Conservation (phyloP, 345 rosid species). For the Camelina hispida region DNA sequence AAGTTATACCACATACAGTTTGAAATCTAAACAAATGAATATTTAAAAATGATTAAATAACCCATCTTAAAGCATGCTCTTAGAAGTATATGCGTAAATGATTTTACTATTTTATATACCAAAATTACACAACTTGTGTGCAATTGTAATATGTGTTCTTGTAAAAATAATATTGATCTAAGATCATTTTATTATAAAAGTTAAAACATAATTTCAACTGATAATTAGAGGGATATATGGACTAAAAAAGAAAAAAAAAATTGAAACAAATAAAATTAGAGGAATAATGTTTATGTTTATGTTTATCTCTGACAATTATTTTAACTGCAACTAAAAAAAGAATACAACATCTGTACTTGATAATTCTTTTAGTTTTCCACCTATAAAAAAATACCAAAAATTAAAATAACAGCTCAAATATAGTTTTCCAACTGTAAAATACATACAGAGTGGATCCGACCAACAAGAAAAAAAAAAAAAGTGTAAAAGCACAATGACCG, state of each 20-base stretch:
- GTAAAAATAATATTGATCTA: background rate
- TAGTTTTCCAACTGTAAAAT: slow-evolving; percentile 10
- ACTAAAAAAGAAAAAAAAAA: background rate
- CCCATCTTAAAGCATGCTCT: background rate
- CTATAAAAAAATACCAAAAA: background rate
- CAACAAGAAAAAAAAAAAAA: slow-evolving; percentile 12
- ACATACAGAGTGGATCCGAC: slow-evolving; percentile 38
- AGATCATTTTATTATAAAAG: background rate
- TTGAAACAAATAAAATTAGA: background rate
- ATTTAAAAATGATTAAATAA: no score
- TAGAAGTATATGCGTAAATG: background rate
- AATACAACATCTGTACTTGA: no score
- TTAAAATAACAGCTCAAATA: background rate
- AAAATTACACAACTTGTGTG: background rate
- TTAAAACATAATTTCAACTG: background rate
- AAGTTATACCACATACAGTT: no score
- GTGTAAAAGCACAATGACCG: slow-evolving; percentile 41
- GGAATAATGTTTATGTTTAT: no score
- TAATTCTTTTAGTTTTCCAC: background rate
- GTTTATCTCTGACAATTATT: no score
- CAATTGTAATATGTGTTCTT: background rate
- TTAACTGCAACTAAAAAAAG: no score
- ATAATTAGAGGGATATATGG: background rate
- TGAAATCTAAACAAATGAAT: no score
- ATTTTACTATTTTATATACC: background rate